Evolutionary conservation across 179 eudicot genomes (phyloP).

Genomic region (Gypsophila paniculata): DNA sequence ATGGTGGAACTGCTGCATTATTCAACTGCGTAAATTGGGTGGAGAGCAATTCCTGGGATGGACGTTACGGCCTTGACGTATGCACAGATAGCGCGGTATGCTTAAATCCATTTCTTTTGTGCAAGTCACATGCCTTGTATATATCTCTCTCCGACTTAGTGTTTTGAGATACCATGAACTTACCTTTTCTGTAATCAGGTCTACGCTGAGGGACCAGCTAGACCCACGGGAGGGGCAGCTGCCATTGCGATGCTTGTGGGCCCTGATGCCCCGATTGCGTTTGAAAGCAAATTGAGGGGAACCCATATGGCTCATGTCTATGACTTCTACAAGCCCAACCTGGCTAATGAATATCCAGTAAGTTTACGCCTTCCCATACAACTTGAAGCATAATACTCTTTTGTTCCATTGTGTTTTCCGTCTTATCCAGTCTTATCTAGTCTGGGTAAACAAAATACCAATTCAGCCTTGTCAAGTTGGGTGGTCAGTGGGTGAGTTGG

Average conservation of each 20-base stretch:
- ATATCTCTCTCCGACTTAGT: no score
- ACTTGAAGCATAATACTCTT: neutral
- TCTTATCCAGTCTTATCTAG: no score
- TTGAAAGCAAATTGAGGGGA: constrained; percentile 91
- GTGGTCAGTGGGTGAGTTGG: no score
- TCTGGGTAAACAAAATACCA: no score
- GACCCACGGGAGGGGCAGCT: constrained; percentile 99
- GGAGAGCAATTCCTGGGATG: constrained; percentile 98
- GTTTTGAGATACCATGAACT: neutral
- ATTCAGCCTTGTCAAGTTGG: no score
- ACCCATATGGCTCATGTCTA: constrained; percentile 95
- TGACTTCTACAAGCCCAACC: constrained; percentile 94
- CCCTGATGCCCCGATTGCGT: constrained; percentile 86
- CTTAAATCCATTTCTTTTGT: constrained; percentile 4
- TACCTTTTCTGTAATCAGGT: constrained; percentile 44
- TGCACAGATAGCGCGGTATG: constrained; percentile 99
- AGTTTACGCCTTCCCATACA: constrained; percentile 5
- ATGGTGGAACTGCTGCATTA: constrained; percentile 98
- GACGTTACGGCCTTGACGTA: constrained; percentile 91
- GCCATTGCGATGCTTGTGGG: constrained; percentile 94
- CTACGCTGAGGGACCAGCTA: constrained; percentile 96
- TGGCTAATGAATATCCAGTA: constrained; percentile 99
- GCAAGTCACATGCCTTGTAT: no score
- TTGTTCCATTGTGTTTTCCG: no score
- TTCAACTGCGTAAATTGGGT: constrained; percentile 98